Percentiles rank a stretch among this genome's conserved stretches.
These are phyloP conservation scores for Tolypocladium album DNA, from an alignment of 2,329 filamentous ascomycete genomes.

Conservation along the genomic window DNA sequence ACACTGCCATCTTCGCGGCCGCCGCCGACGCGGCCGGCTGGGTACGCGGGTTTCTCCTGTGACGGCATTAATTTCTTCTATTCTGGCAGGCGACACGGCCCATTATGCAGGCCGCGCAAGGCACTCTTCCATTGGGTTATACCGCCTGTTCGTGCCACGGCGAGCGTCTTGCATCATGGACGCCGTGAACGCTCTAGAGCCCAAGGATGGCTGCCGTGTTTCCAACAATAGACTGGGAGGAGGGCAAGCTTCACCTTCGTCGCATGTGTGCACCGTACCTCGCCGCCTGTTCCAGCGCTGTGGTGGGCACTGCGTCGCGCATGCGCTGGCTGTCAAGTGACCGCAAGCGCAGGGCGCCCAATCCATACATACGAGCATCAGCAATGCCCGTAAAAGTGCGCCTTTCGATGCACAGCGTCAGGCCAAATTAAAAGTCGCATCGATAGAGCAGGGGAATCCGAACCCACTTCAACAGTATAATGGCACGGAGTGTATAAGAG, in stretches of 20 bases:
- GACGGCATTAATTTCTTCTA: background rate
- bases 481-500: background rate
- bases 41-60: background rate
- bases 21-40: background rate
- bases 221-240: background rate
- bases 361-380: background rate
- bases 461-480: background rate
- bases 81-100: background rate
- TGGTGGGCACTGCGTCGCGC: background rate
- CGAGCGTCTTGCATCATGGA: background rate
- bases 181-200: background rate
- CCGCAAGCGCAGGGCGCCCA: background rate
- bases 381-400: background rate
- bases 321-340: slow-evolving; percentile 4
- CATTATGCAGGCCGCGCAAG: background rate
- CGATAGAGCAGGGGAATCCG: background rate
- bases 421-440: background rate
- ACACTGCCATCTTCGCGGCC: background rate
- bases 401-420: background rate
- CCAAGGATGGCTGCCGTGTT: background rate
- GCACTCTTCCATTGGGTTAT: background rate
- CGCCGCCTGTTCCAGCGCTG: background rate
- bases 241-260: background rate
- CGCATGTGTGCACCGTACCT: background rate
- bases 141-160: background rate